Conservation (phyloP, 2,329 filamentous ascomycete species). For the Madurella fahalii region DNA sequence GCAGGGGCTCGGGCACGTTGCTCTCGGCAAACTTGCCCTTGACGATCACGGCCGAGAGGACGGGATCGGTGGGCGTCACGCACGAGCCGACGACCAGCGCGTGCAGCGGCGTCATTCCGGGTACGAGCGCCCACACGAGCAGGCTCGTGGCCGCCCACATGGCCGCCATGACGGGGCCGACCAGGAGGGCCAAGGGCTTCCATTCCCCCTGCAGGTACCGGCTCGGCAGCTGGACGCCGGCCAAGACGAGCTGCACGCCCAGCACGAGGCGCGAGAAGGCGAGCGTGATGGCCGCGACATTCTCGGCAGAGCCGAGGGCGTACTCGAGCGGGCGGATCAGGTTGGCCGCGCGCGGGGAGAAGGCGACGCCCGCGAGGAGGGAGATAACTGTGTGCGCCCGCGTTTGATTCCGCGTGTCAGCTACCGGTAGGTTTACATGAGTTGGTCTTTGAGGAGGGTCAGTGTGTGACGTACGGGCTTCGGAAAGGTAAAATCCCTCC, state of each 20-base stretch:
- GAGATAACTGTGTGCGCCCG: slow-evolving; percentile 63
- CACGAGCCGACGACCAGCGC: slow-evolving; percentile 78
- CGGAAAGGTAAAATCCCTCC: slow-evolving; percentile 85
- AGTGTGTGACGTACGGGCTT: slow-evolving; percentile 63
- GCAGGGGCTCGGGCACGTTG: slow-evolving; percentile 76
- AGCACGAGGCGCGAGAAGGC: slow-evolving; percentile 84
- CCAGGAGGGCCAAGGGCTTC: slow-evolving; percentile 67
- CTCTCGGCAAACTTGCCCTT: slow-evolving; percentile 92
- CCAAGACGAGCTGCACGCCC: slow-evolving; percentile 84
- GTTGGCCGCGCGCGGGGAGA: slow-evolving; percentile 74
- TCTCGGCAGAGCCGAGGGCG: slow-evolving; percentile 51
- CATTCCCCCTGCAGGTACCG: slow-evolving; percentile 77
- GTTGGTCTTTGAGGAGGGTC: neutral
- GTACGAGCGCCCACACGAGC: slow-evolving; percentile 72
- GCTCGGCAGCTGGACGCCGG: slow-evolving; percentile 81
- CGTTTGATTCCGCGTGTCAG: no score
- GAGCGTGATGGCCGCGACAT: slow-evolving; percentile 69
- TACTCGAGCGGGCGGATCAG: slow-evolving; percentile 74
- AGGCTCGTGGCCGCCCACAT: slow-evolving; percentile 88
- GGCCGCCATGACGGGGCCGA: slow-evolving; percentile 76
- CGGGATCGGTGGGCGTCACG: slow-evolving; percentile 87
- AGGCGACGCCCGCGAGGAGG: slow-evolving; percentile 69
- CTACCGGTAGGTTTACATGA: neutral
- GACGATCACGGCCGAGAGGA: slow-evolving; percentile 83
- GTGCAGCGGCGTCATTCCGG: slow-evolving; percentile 67